Conservation (phyloP, 441 rosid genomes). For the Croton laevigatus region DNA sequence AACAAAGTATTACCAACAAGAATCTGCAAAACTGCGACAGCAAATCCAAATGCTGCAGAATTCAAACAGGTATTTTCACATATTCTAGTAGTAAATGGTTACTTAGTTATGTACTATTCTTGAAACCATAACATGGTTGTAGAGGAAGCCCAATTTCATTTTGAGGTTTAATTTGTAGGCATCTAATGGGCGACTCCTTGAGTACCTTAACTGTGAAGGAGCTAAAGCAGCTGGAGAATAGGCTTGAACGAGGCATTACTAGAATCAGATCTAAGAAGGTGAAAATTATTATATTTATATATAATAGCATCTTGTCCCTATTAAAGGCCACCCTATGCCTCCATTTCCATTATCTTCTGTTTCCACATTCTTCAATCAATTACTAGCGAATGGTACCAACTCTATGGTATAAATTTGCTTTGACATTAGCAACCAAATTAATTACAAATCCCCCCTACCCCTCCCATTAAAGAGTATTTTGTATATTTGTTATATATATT, state of each 20-base stretch:
- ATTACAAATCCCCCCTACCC: no score
- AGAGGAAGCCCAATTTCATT: neutral
- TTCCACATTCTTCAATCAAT: no score
- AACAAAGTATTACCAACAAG: constrained; percentile 87
- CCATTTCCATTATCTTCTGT: no score
- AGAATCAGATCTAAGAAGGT: constrained; percentile 98
- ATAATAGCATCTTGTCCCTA: neutral
- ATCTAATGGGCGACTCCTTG: constrained; percentile 88
- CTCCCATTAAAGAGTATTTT: no score
- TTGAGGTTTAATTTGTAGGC: constrained; percentile 40
- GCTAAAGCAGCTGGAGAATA: constrained; percentile 89
- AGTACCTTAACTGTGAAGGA: constrained; percentile 82
- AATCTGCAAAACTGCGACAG: constrained; percentile 86
- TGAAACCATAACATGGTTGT: no score
- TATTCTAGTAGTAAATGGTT: no score
- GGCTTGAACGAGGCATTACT: constrained; percentile 90
- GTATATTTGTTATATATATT: no score
- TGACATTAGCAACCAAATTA: no score
- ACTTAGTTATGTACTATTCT: no score
- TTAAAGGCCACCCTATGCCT: neutral
- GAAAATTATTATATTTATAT: neutral
- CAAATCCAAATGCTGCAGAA: constrained; percentile 93
- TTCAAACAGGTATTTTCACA: constrained; percentile 70
- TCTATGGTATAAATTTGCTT: no score
- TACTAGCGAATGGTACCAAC: no score